Base-by-base conservation (phyloP, 225 moss, liverwort and hornwort species). In the Rhytidiadelphus loreus region DNA sequence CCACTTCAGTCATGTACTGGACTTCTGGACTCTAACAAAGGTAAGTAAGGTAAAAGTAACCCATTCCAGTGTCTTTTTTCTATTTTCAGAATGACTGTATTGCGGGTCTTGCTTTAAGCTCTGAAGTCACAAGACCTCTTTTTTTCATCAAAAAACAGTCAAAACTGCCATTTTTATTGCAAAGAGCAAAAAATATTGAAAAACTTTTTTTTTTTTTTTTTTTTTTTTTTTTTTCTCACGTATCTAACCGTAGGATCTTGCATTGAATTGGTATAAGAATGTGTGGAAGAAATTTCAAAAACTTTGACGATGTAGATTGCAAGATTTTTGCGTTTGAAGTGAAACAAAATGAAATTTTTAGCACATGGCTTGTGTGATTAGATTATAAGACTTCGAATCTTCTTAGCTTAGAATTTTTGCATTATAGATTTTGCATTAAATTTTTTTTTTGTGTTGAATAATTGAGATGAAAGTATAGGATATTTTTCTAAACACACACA, bases 301-400 rank as follows among this genome's bases (percentile, higher is more conserved):
- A 9, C 10, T 28, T 74, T 48, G 30, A 19, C 19, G 0, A 1
- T 0, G 0, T 17, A 30, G 7, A 30, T 30, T 74, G 11, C 5
- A 74, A 48, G 30, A 48, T 48, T 30, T 74, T 29, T 74, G 12
- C 0, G 0, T 30, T 48, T 2, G 0, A 12, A 74, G 30, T 7
- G 2, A n/a, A 48, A 48, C 4, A 46, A 29, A 72, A 29, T 0
- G 0, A 46, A 6, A 6, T 11, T 29, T 11, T 17, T 44, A 29
- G 72, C 6, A 29, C 7, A 9, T 46, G 46, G 17, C 3, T 72
- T 9, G 10, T 2, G 3, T 6, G 3, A 29, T 10, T 44, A 17
- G 2, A 17, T 29, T 28, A 6, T 72, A 29, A 44, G 72, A 44
- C 10, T 28, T 72, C 17, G 29, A 72, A 44, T 44, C 10, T 44